Conservation (phyloP, 2,329 filamentous ascomycete species). For the Neurospora sp. region DNA sequence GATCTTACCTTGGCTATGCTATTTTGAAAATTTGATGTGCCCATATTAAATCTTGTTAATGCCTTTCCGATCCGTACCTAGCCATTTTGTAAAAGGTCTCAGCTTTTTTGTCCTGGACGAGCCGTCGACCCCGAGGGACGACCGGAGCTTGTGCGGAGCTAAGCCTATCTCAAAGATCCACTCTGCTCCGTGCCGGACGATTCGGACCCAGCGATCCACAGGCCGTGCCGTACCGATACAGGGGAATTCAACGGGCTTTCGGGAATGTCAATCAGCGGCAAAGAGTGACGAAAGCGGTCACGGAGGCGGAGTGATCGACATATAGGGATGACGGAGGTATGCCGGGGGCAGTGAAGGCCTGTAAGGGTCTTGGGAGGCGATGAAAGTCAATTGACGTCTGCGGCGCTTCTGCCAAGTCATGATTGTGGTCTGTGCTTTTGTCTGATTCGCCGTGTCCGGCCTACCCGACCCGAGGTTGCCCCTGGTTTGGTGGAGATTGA, state of each 20-base stretch:
- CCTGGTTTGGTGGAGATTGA: not conserved
- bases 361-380: not conserved
- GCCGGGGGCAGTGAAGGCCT: not conserved
- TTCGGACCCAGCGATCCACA: not conserved
- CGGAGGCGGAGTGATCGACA: not conserved
- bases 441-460: not conserved
- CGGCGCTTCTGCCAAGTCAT: not conserved
- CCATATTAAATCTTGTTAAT: no score
- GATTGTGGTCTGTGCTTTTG: not conserved
- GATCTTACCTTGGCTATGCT: no score
- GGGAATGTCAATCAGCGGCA: not conserved
- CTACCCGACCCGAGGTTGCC: not conserved
- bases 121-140: not conserved
- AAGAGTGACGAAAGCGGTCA: not conserved
- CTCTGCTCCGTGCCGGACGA: not conserved
- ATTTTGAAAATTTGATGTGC: no score
- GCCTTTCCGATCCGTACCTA: no score
- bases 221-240: not conserved
- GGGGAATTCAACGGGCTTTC: not conserved
- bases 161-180: not conserved
- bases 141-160: not conserved
- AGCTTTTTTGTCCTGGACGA: no score
- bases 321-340: not conserved
- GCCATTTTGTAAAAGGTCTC: no score
- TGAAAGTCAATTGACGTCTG: not conserved